A percentile compares a stretch with the other conserved stretches of the same genome.
Conservation (phyloP, 2,329 filamentous ascomycete species). For the Microdochium nivale region DNA sequence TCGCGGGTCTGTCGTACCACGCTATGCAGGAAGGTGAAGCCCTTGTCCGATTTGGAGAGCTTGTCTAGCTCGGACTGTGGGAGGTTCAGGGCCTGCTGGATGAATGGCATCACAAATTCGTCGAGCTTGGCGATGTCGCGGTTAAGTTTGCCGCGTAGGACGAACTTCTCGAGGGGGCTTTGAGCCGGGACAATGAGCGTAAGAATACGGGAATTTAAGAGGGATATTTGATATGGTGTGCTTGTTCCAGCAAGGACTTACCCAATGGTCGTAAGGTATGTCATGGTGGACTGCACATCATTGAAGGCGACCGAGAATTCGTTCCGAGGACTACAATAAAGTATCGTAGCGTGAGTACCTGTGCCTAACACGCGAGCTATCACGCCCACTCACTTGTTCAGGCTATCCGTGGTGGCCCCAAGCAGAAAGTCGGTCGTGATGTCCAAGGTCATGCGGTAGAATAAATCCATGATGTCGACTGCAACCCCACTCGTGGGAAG, state of each 20-base stretch:
- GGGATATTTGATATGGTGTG: background rate
- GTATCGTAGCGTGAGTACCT: no score
- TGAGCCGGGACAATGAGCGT: conserved; percentile 15
- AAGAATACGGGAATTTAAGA: background rate
- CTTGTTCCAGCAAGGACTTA: conserved; percentile 10
- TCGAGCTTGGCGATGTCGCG: conserved; percentile 58
- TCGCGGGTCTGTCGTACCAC: conserved; percentile 61
- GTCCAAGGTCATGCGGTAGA: conserved; percentile 59
- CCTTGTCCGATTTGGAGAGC: conserved; percentile 55
- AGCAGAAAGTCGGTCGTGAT: conserved; percentile 62
- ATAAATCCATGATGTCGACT: conserved; percentile 52
- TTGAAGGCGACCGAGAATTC: conserved; percentile 63
- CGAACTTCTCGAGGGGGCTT: conserved; percentile 48
- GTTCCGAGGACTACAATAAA: conserved; percentile 33
- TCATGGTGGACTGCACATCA: conserved; percentile 60
- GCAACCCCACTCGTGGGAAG: conserved; percentile 45
- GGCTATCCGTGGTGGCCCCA: conserved; percentile 43
- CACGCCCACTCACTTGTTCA: conserved; percentile 25
- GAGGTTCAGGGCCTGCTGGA: conserved; percentile 56
- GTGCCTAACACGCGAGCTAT: background rate
- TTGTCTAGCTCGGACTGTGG: conserved; percentile 58
- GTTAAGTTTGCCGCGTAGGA: conserved; percentile 53
- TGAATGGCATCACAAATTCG: conserved; percentile 60
- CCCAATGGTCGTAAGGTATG: conserved; percentile 44
- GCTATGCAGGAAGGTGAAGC: conserved; percentile 71